phyloP scores from a whole-genome alignment of 1,284 basidiomycete species.

The Gymnopus androsaceus region DNA sequence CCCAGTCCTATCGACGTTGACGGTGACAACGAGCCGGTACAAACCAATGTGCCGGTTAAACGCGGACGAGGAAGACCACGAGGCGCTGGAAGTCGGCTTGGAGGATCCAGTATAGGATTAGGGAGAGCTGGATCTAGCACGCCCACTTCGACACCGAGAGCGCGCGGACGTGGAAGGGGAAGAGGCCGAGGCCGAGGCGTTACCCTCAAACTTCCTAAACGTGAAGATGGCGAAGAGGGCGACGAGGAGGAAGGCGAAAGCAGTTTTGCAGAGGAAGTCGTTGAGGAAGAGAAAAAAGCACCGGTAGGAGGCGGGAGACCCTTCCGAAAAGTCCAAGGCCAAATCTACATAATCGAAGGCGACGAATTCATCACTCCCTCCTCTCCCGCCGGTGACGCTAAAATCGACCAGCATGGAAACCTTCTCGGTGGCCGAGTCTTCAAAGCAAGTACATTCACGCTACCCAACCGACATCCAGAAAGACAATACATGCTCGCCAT shows the following conservation, averaged over 20 bases:
- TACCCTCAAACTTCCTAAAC: slow-evolving; percentile 48
- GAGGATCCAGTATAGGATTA: neutral
- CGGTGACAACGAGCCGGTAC: slow-evolving; percentile 17
- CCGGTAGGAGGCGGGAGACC: slow-evolving; percentile 63
- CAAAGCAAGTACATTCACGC: slow-evolving; percentile 86
- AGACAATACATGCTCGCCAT: slow-evolving; percentile 94
- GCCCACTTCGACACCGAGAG: slow-evolving; percentile 22
- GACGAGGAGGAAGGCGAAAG: slow-evolving; percentile 41
- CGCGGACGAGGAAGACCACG: slow-evolving; percentile 32
- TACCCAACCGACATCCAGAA: slow-evolving; percentile 81
- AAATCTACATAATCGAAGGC: slow-evolving; percentile 77
- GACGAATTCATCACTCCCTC: slow-evolving; percentile 88
- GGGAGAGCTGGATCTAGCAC: slow-evolving; percentile 25
- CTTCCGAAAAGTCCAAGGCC: slow-evolving; percentile 74
- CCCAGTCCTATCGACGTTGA: slow-evolving; percentile 6
- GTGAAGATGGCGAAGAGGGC: slow-evolving; percentile 46
- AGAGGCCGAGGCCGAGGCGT: slow-evolving; percentile 41
- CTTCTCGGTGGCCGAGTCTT: slow-evolving; percentile 81
- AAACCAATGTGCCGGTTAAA: slow-evolving; percentile 25
- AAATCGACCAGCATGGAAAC: slow-evolving; percentile 85
- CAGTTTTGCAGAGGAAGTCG: slow-evolving; percentile 39
- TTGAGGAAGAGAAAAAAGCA: slow-evolving; percentile 50
- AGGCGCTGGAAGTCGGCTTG: slow-evolving; percentile 19
- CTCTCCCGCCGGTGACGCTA: slow-evolving; percentile 87
- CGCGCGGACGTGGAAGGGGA: slow-evolving; percentile 34